Conservation (phyloP, 129 eudicot species). For the Daucus carota region DH1_v3.0 NC_030381.2:35043001-35043500, state of each 20-base stretch:
- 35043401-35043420: too few species aligned
- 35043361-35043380: too few species aligned
- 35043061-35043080: slow-evolving; percentile 39
- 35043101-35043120: not conserved
- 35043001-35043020: slow-evolving; percentile 53
- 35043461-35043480: too few species aligned
- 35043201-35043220: not conserved
- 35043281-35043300: not conserved
- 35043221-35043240: not conserved
- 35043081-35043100: not conserved
- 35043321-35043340: too few species aligned
- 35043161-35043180: not conserved
- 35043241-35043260: not conserved
- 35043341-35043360: too few species aligned
- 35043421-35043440: too few species aligned
- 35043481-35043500: not conserved
- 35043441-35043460: too few species aligned
- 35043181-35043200: not conserved
- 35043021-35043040: slow-evolving; percentile 54
- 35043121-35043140: not conserved
- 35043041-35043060: slow-evolving; percentile 35
- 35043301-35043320: too few species aligned
- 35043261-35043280: not conserved
- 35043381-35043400: too few species aligned
- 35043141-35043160: not conserved